Evolutionary conservation across 164 flowering plant genomes (phyloP).

Genomic region (Houttuynia cordata): DNA sequence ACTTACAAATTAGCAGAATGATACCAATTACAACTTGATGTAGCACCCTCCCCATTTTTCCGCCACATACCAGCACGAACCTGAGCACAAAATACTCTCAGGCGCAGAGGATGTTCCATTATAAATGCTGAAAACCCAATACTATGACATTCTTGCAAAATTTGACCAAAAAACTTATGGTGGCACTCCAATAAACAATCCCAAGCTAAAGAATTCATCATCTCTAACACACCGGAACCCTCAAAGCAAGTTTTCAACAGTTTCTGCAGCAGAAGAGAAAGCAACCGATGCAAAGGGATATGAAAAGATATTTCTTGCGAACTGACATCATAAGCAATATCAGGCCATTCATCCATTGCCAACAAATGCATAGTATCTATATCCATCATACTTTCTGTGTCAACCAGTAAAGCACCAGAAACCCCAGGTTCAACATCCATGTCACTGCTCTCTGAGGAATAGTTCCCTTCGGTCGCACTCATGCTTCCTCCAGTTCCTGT

Average conservation of each 20-base stretch:
- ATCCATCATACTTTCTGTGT: slow-evolving; percentile 27
- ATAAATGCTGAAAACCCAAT: slow-evolving; percentile 73
- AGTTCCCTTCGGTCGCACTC: slow-evolving; percentile 7
- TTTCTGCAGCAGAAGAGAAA: slow-evolving; percentile 53
- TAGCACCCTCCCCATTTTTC: slow-evolving; percentile 75
- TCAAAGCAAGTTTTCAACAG: slow-evolving; percentile 45
- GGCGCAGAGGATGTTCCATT: slow-evolving; percentile 87
- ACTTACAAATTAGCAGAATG: slow-evolving; percentile 75
- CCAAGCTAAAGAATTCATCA: slow-evolving; percentile 9
- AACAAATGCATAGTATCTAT: slow-evolving; percentile 32
- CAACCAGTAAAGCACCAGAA: slow-evolving; percentile 20
- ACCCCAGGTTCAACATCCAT: slow-evolving; percentile 14
- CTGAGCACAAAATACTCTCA: slow-evolving; percentile 84
- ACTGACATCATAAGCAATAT: slow-evolving; percentile 73
- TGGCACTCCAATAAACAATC: slow-evolving; percentile 12
- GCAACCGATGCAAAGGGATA: slow-evolving; percentile 80
- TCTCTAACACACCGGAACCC: slow-evolving; percentile 21
- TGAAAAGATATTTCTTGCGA: slow-evolving; percentile 77
- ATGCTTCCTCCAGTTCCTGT: slow-evolving; percentile 12
- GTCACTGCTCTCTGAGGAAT: slow-evolving; percentile 10
- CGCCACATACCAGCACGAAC: slow-evolving; percentile 98
- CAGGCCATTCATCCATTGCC: slow-evolving; percentile 67
- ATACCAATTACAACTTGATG: slow-evolving; percentile 55
- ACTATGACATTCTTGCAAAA: slow-evolving; percentile 63
- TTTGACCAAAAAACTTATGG: slow-evolving; percentile 39